Percentiles rank a stretch among this genome's conserved stretches.
Evolutionary conservation across 108 stramenopile species (phyloP).

Genomic region (Fragilaria radians): DNA sequence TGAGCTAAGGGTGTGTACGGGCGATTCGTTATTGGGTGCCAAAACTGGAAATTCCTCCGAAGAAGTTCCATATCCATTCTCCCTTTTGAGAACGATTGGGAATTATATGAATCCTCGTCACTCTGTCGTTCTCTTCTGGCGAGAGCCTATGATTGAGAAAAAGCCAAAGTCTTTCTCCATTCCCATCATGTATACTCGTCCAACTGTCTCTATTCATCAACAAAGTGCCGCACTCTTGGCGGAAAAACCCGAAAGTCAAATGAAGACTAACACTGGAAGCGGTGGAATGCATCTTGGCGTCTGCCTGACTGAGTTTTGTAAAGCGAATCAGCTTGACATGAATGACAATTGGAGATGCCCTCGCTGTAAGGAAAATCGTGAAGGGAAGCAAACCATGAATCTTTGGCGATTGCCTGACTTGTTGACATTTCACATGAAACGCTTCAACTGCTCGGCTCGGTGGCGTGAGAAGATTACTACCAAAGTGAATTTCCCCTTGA

Average conservation of each 20-base stretch:
- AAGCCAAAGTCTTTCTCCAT: conserved; percentile 11
- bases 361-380: conserved; percentile 77
- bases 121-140: conserved; percentile 72
- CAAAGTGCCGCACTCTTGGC: conserved; percentile 40
- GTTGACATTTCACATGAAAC: conserved; percentile 91
- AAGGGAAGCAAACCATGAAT: conserved; percentile 79
- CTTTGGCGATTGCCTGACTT: conserved; percentile 91
- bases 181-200: conserved; percentile 51
- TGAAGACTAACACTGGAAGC: conserved; percentile 19
- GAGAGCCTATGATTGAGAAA: conserved; percentile 33
- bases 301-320: conserved; percentile 86
- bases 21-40: conserved; percentile 42
- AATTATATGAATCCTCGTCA: conserved; percentile 73
- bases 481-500: conserved; percentile 88
- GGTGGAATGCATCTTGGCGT: conserved; percentile 68
- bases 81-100: conserved; percentile 66
- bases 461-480: conserved; percentile 94
- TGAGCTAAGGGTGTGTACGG: conserved; percentile 68
- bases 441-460: conserved; percentile 86
- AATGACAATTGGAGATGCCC: conserved; percentile 78
- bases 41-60: conserved; percentile 13
- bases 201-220: conserved; percentile 34
- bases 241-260: conserved; percentile 4
- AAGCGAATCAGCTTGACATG: conserved; percentile 63
- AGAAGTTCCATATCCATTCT: conserved; percentile 68